Base-by-base conservation (phyloP, 495 filamentous ascomycete genomes). In the Cercophora sp. region DNA sequence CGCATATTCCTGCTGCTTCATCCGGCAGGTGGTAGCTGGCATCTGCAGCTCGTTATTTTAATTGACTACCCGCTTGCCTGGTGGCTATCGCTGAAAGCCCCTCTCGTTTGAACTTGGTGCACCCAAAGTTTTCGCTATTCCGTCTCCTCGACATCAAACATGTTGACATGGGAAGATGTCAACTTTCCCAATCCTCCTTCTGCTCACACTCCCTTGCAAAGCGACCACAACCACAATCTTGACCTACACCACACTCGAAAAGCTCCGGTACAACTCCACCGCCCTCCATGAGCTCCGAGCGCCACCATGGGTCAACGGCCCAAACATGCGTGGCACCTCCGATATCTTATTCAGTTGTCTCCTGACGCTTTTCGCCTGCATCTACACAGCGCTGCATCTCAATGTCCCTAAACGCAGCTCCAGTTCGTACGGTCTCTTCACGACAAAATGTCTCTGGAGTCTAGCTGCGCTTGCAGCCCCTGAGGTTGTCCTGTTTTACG, bases 311-410 rank as follows among this genome's bases (percentile, higher is more conserved):
- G 54, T 48, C 2, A 16, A 19, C 18, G 36, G 32, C 27, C 36
- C 56, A 13, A 35, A 54, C 3, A 26, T 29, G 10, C 25, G 51
- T 13, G 56, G 56, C 16, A 58, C 50, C 9, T 25, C 20, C 5
- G n/a, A 27, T 23, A 55, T 59, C 34, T 36, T 55, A 0, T 41
- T 27, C 15, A 43, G 27, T 9, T 59, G 57, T n/a, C 4, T 59
- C 8, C 5, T 59, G 8, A 59, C 57, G 8, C 19, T 59, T 2
- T 26, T 55, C 9, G 36, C 45, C 20, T 59, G 52, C 27, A 27
- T 59, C 10, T 59, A 55, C 26, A 55, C 57, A n/a, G 57, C 57
- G 3, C 19, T 59, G 18, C 58, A 60, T 22, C 49, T 60, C 49
- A 57, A 60, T 32, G 48, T 60, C 11, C 58, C 58, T 66, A 66